phyloP scores from a whole-genome alignment of 2,329 filamentous ascomycete genomes.

The Mycosphaerelloides madeirae region DNA sequence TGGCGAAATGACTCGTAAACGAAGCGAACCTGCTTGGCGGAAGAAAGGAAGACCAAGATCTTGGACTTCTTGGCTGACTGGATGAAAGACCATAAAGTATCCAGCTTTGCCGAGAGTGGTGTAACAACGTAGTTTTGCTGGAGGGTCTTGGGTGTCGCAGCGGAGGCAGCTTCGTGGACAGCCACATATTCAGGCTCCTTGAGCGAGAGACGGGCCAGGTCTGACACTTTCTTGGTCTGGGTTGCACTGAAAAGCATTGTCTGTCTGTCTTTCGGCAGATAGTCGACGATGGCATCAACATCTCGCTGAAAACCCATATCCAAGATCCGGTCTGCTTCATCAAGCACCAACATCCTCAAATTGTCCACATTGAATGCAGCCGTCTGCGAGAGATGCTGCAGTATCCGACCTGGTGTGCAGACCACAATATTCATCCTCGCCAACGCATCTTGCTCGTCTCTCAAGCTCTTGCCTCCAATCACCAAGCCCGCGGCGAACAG shows the following conservation, averaged over 20 bases:
- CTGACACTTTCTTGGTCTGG: slow-evolving; percentile 89
- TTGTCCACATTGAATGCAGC: slow-evolving; percentile 85
- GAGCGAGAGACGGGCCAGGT: slow-evolving; percentile 81
- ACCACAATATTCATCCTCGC: slow-evolving; percentile 95
- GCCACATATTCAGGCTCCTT: slow-evolving; percentile 91
- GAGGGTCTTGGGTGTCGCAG: slow-evolving; percentile 75
- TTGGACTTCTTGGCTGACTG: slow-evolving; percentile 87
- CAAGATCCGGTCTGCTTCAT: slow-evolving; percentile 94
- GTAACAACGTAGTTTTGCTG: slow-evolving; percentile 90
- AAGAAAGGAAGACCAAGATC: slow-evolving; percentile 91
- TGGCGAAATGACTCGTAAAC: slow-evolving; percentile 90
- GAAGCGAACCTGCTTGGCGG: slow-evolving; percentile 93
- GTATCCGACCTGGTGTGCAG: slow-evolving; percentile 87
- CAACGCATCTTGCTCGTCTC: slow-evolving; percentile 80
- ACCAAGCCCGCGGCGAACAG: slow-evolving; percentile 87
- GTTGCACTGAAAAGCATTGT: slow-evolving; percentile 95
- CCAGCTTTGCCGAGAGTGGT: slow-evolving; percentile 79
- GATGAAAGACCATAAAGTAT: slow-evolving; percentile 90
- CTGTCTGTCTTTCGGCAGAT: slow-evolving; percentile 78
- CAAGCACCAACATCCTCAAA: slow-evolving; percentile 84
- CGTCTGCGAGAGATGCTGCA: slow-evolving; percentile 94
- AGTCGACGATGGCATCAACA: slow-evolving; percentile 88
- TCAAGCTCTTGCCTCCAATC: slow-evolving; percentile 86
- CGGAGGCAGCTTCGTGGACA: slow-evolving; percentile 76
- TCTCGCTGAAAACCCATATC: slow-evolving; percentile 94